These are phyloP conservation scores for Suillus luteus DNA, from an alignment of 768 basidiomycete genomes.

Conservation along the genomic window DNA sequence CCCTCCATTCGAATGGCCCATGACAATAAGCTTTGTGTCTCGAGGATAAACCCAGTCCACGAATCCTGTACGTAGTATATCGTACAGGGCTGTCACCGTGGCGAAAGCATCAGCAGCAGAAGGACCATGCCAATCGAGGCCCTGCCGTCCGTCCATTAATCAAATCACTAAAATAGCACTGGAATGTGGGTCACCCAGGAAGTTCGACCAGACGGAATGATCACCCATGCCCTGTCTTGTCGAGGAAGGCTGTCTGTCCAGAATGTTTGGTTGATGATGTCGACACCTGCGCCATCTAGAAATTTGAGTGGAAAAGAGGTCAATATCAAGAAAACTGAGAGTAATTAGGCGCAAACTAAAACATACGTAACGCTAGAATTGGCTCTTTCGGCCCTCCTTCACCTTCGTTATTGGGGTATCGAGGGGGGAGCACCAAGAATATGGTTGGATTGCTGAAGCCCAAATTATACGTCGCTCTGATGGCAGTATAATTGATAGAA, in stretches of 20 bases:
- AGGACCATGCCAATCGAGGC: conserved; percentile 91
- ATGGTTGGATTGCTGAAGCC: conserved; percentile 53
- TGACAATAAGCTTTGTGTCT: conserved; percentile 54
- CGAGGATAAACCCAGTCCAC: conserved; percentile 40
- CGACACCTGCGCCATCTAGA: conserved; percentile 86
- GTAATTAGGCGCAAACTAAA: background rate
- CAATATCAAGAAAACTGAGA: background rate
- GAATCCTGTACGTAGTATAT: conserved; percentile 47
- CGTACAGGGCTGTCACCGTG: conserved; percentile 55
- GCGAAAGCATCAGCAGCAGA: conserved; percentile 72
- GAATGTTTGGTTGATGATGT: conserved; percentile 53
- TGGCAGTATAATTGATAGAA: conserved; percentile 33
- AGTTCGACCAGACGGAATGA: conserved; percentile 82
- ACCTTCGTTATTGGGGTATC: conserved; percentile 27
- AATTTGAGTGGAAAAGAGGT: conserved; percentile 10
- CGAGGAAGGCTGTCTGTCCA: conserved; percentile 67
- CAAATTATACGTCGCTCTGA: conserved; percentile 63
- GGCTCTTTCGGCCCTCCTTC: conserved; percentile 41
- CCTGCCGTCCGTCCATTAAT: conserved; percentile 42
- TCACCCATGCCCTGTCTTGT: conserved; percentile 66
- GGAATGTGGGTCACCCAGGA: conserved; percentile 59
- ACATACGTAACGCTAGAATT: conserved; percentile 66
- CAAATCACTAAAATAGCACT: background rate
- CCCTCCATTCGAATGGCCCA: conserved; percentile 93
- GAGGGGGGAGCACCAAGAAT: conserved; percentile 63